These are phyloP conservation scores for Vicia sativa DNA, from an alignment of 306 rosid species.

Conservation along the genomic window DNA sequence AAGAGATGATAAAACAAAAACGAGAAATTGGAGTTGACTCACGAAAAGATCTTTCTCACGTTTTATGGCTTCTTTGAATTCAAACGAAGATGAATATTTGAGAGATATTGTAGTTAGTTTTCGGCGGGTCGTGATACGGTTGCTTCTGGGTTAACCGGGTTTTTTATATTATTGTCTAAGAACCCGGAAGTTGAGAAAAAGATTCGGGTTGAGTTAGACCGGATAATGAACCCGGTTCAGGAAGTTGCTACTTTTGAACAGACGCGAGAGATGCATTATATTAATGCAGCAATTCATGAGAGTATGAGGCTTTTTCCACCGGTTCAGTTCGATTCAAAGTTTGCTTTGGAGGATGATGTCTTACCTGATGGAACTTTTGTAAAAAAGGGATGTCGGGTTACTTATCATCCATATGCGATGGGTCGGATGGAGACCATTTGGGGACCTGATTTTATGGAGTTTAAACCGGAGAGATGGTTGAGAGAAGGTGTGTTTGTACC, in stretches of 20 bases:
- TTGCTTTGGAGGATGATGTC: constrained; percentile 65
- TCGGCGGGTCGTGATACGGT: constrained; percentile 89
- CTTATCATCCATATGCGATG: constrained; percentile 93
- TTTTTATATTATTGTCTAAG: constrained; percentile 57
- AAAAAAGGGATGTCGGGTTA: constrained; percentile 67
- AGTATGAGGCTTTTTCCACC: constrained; percentile 88
- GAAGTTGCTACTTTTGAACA: constrained; percentile 46
- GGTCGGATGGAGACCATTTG: constrained; percentile 86
- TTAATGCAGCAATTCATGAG: constrained; percentile 71
- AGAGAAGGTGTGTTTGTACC: constrained; percentile 50
- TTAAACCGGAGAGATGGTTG: constrained; percentile 84
- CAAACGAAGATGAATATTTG: constrained; percentile 58
- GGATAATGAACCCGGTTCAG: constrained; percentile 44
- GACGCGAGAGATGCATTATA: constrained; percentile 62
- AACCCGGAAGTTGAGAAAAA: constrained; percentile 47
- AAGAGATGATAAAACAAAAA: constrained; percentile 47
- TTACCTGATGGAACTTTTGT: constrained; percentile 85
- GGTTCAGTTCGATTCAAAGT: constrained; percentile 86
- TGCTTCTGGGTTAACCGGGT: constrained; percentile 66
- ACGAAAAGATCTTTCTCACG: constrained; percentile 68
- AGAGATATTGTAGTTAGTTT: constrained; percentile 85
- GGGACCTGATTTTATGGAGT: constrained; percentile 70
- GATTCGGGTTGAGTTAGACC: constrained; percentile 61
- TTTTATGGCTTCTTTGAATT: constrained; percentile 65
- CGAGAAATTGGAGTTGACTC: constrained; percentile 38